Evolutionary conservation across 1,284 basidiomycete genomes (phyloP), one percentile per base, ranked within the genome.

Genomic region (Ustilago vetiveriae): DNA sequence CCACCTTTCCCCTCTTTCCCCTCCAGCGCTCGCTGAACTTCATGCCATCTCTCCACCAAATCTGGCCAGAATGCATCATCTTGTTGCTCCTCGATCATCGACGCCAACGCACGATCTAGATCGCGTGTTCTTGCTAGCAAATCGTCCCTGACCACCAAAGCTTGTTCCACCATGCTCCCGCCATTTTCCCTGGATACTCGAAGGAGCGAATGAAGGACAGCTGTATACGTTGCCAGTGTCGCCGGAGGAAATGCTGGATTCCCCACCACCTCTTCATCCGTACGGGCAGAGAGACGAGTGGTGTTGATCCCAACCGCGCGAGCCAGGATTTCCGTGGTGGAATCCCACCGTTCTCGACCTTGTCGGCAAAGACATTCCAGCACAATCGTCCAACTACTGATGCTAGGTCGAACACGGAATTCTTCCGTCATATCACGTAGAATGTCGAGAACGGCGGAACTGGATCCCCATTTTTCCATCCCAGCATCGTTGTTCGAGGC

Each of bases 371-470:
- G 44, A 27, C 60, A 55, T 23, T 67, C 69, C 29, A 72, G 55
- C 14, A 52, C 59, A 17, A 72, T 72, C 10, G 69, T 72, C 69
- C 69, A 72, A 13, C 50, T 51, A 40, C 47, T 58, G 32, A 64
- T 36, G 42, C 46, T 43, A 2, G 64, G 64, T 17, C 23, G 54
- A 4, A 64, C 43, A 6, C 11, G 16, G 26, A 66, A 71, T 4
- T 16, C 3, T 3, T 51, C 46, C 1, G 69, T 67, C 69, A 72
- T 72, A 22, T 72, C 69, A 4, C 59, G 53, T 16, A 72, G 46
- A 16, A 71, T 47, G 17, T 39, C 42, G 6, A 71, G 32, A 21
- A 62, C 51, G 7, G 53, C 53, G 35, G 51, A 35, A 23, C 56
- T 52, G 9, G 57, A 58, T n/a, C 68, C 62, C 53, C 56, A 66